Percentiles rank a stretch among this genome's conserved stretches.
phyloP scores from a whole-genome alignment of 139 green algal species.

The Closterium sp. region DNA sequence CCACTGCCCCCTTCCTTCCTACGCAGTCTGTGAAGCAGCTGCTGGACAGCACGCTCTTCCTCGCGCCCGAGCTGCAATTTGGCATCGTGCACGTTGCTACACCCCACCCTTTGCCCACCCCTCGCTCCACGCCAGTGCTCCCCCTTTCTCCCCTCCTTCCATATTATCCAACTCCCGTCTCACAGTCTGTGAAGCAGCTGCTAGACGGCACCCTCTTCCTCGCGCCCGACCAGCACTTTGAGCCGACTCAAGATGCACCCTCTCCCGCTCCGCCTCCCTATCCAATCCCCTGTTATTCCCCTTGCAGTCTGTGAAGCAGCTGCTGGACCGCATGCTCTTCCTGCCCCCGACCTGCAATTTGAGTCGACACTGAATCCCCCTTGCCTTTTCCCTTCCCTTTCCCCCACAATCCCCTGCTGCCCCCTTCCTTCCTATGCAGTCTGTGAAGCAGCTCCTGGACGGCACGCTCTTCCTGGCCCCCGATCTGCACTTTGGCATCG shows the following conservation, averaged over 20 bases:
- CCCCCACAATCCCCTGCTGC: background rate
- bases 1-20: background rate
- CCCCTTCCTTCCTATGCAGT: background rate
- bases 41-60: background rate
- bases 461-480: slow-evolving; percentile 5
- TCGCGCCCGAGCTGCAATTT: background rate
- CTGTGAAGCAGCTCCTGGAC: slow-evolving; percentile 2
- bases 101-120: too few relatives aligned
- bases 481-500: background rate
- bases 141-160: background rate
- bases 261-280: background rate
- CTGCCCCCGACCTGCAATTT: too few relatives aligned
- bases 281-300: background rate
- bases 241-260: too few relatives aligned
- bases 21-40: slow-evolving; percentile 6
- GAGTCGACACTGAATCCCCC: background rate
- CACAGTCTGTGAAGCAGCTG: slow-evolving; percentile 5
- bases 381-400: background rate
- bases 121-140: background rate
- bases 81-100: slow-evolving; percentile 1
- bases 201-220: background rate
- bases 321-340: too few relatives aligned
- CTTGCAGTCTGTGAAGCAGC: background rate
- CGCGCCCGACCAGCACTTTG: background rate
- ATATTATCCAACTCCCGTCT: background rate